Conservation (phyloP, 805 yeast species). For the Yamadazyma phyllophila region DNA sequence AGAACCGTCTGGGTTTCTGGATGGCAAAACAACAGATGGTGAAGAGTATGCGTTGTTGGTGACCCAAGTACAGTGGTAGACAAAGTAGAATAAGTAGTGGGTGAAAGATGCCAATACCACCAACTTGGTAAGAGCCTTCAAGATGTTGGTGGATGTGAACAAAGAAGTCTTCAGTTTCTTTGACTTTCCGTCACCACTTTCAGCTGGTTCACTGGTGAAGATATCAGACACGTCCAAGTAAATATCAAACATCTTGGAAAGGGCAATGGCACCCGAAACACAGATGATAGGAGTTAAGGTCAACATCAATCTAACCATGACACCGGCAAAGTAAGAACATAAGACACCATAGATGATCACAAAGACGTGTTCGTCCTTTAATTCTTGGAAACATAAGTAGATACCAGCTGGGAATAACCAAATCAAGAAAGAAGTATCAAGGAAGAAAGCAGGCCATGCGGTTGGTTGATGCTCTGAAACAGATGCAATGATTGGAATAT, state of each 20-base stretch:
- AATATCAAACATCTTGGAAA: constrained; percentile 79
- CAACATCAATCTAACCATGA: constrained; percentile 96
- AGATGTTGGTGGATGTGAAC: constrained; percentile 9
- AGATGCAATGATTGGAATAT: constrained; percentile 97
- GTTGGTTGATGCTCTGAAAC: constrained; percentile 99
- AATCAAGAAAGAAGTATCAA: constrained; percentile 86
- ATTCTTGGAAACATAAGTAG: constrained; percentile 83
- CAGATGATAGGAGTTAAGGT: constrained; percentile 96
- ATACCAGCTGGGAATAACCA: constrained; percentile 99
- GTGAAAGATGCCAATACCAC: constrained; percentile 66
- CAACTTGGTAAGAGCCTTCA: constrained; percentile 52
- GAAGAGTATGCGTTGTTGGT: constrained; percentile 94
- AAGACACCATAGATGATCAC: constrained; percentile 89
- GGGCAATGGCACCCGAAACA: constrained; percentile 86
- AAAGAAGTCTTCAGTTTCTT: constrained; percentile 1
- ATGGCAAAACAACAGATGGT: constrained; percentile 93
- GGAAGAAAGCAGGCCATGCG: constrained; percentile 99
- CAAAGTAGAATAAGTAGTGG: constrained; percentile 76
- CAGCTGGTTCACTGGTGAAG: constrained; percentile 19
- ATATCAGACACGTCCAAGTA: constrained; percentile 64
- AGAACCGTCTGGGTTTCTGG: constrained; percentile 81
- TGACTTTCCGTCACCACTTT: neutral
- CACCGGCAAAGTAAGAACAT: constrained; percentile 97
- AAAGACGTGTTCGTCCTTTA: constrained; percentile 89
- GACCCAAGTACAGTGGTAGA: constrained; percentile 95